A percentile compares a stretch with the other conserved stretches of the same genome.
These are phyloP conservation scores for Chaetomium sp. DNA, from an alignment of 2,329 filamentous ascomycete species.

Conservation along the genomic window DNA sequence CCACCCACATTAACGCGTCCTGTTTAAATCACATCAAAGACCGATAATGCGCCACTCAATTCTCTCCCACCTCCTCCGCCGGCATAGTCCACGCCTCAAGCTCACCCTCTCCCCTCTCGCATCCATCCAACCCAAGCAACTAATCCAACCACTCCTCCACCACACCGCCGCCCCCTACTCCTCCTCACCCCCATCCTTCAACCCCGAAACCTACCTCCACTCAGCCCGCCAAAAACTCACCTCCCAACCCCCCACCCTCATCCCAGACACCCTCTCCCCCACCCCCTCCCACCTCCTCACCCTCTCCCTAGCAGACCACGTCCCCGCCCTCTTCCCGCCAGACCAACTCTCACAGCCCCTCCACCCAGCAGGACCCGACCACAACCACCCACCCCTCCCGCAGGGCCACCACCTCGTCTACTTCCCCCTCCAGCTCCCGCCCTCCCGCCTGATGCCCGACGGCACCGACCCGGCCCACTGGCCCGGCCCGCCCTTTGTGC, in stretches of 20 bases:
- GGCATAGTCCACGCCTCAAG: not conserved
- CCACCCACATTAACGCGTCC: not conserved
- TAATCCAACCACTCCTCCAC: not conserved
- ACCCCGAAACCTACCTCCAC: conserved; percentile 25
- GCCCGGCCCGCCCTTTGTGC: conserved; percentile 70
- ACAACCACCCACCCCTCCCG: conserved; percentile 47
- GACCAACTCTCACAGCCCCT: conserved; percentile 63
- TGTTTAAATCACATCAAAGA: too few species aligned
- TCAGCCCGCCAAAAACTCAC: conserved; percentile 21
- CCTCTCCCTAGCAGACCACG: conserved; percentile 55
- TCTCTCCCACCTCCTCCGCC: not conserved
- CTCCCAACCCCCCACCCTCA: conserved; percentile 31
- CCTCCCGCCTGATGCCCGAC: conserved; percentile 69
- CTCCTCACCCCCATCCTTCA: conserved; percentile 18
- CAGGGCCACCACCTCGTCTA: conserved; percentile 82
- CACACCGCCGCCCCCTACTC: conserved; percentile 3
- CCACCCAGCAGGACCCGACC: not conserved
- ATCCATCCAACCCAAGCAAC: not conserved
- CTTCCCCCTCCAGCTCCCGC: conserved; percentile 71
- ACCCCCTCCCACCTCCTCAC: conserved; percentile 67
- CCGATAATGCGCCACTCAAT: not conserved
- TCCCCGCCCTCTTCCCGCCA: conserved; percentile 60
- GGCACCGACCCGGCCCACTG: conserved; percentile 81
- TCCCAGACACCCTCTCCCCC: conserved; percentile 54
- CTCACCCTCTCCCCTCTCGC: not conserved